Percentiles rank a stretch among this genome's conserved stretches.
phyloP scores from a whole-genome alignment of 2,329 filamentous ascomycete species.

The Colletotrichum sp. region DNA sequence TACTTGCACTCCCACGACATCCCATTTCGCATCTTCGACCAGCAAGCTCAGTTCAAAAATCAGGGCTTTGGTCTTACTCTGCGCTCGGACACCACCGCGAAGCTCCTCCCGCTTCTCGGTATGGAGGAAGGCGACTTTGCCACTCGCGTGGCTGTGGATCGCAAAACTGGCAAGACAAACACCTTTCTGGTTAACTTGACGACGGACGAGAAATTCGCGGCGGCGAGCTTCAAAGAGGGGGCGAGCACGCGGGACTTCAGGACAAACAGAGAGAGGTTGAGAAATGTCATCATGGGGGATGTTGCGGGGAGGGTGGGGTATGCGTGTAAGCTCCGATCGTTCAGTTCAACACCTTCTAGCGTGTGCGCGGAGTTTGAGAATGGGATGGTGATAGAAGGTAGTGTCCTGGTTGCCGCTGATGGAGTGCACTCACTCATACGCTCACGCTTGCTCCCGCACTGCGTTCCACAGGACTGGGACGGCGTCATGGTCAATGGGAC shows the following conservation, averaged over 20 bases:
- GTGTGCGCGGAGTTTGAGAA: neutral
- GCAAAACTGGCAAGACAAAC: neutral
- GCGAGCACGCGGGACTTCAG: neutral
- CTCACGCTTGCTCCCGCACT: neutral
- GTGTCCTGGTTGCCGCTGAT: neutral
- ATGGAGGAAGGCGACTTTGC: neutral
- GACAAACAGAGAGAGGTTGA: neutral
- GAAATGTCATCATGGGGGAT: neutral
- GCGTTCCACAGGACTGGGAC: neutral
- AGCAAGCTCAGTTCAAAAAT: neutral
- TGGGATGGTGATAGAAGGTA: neutral
- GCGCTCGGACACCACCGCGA: neutral
- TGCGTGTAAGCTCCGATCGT: neutral
- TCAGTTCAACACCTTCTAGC: rapidly evolving
- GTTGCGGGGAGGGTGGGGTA: neutral
- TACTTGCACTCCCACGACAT: neutral
- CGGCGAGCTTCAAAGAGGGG: neutral
- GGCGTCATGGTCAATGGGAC: neutral
- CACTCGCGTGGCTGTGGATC: neutral
- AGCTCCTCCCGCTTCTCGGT: neutral
- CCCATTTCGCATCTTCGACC: neutral
- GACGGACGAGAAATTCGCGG: neutral
- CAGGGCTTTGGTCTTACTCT: neutral
- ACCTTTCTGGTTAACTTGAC: neutral
- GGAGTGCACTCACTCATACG: neutral